Conservation (phyloP, 108 stramenopile species). For the Nitzschia palea region DNA sequence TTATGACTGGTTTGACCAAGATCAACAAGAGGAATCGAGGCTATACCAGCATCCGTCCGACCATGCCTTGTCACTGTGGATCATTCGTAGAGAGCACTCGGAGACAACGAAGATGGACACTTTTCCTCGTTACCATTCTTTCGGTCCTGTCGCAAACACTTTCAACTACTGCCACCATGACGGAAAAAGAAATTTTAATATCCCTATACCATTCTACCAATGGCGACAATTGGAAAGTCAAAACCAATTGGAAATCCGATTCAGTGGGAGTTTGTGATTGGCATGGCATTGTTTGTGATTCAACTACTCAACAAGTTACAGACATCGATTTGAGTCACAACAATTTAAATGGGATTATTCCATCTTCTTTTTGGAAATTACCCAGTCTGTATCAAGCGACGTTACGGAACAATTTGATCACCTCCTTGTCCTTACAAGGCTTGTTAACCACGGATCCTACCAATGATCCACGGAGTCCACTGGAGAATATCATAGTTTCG, state of each 20-base stretch:
- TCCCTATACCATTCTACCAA: slow-evolving; percentile 20
- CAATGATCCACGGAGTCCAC: not conserved
- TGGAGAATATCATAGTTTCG: not conserved
- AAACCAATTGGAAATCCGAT: slow-evolving; percentile 17
- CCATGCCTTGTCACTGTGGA: too few relatives aligned
- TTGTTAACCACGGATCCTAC: not conserved
- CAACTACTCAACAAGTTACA: slow-evolving; percentile 2
- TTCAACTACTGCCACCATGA: slow-evolving; percentile 1
- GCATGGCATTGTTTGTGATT: slow-evolving; percentile 12
- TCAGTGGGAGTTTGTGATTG: slow-evolving; percentile 26
- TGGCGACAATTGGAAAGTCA: slow-evolving; percentile 18
- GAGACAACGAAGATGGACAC: too few relatives aligned
- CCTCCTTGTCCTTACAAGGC: not conserved
- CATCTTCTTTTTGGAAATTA: slow-evolving; percentile 24
- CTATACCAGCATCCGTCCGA: too few relatives aligned
- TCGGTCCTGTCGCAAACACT: too few relatives aligned
- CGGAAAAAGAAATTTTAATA: slow-evolving; percentile 20
- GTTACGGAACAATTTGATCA: slow-evolving; percentile 13
- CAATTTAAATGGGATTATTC: slow-evolving; percentile 50
- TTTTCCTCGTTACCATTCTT: too few relatives aligned
- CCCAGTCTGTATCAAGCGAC: not conserved
- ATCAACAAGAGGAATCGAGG: too few relatives aligned
- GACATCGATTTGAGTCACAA: slow-evolving; percentile 50
- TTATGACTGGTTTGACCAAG: too few relatives aligned
- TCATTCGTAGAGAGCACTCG: too few relatives aligned